A percentile compares a stretch with the other conserved stretches of the same genome.
Evolutionary conservation across 805 yeast species (phyloP).

Genomic region (Candida sphagnicola): DNA sequence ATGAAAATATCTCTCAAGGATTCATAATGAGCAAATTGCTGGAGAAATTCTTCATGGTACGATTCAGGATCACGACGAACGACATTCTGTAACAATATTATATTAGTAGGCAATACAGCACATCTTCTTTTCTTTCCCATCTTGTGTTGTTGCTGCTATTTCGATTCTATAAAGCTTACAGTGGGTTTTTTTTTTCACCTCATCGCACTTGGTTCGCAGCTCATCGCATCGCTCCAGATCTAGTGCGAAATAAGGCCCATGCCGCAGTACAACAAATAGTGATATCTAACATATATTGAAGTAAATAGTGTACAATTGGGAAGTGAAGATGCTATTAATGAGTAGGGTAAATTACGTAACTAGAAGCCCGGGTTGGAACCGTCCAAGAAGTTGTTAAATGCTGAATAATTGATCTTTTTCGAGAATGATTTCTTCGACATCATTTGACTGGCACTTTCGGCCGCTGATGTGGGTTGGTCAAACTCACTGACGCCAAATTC

Average conservation of each 20-base stretch:
- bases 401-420: slow-evolving; percentile 85
- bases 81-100: slow-evolving; percentile 85
- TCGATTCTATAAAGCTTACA: too few species aligned
- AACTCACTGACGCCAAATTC: slow-evolving; percentile 41
- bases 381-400: slow-evolving; percentile 53
- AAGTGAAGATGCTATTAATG: slow-evolving; percentile 2
- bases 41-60: slow-evolving; percentile 87
- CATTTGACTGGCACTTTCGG: slow-evolving; percentile 76
- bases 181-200: slow-evolving; percentile 6
- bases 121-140: slow-evolving; percentile 92
- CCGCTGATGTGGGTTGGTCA: slow-evolving; percentile 53
- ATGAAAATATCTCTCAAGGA: slow-evolving; percentile 84
- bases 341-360: not conserved
- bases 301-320: too few species aligned
- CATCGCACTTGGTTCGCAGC: slow-evolving; percentile 5
- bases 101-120: slow-evolving; percentile 87
- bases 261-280: not conserved
- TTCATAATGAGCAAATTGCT: slow-evolving; percentile 90
- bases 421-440: slow-evolving; percentile 73
- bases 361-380: slow-evolving; percentile 3
- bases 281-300: too few species aligned
- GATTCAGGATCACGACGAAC: slow-evolving; percentile 94
- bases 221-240: not conserved
- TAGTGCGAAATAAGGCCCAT: not conserved
- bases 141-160: too few species aligned